phyloP scores from a whole-genome alignment of 257 asterid species.

The Nicotiana attenuata region DNA sequence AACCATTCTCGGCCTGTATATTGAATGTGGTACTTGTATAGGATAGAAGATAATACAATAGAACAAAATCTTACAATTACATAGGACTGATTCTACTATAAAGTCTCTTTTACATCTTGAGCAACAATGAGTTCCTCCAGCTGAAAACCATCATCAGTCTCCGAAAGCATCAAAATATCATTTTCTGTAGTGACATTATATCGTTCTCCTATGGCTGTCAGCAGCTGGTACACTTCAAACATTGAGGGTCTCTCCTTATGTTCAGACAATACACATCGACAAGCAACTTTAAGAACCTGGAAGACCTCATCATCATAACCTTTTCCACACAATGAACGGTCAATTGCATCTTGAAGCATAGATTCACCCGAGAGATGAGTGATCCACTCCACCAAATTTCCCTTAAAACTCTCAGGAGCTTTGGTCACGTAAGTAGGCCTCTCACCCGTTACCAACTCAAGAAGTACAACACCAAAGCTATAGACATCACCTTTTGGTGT shows the following conservation, averaged over 20 bases:
- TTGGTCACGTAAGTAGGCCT: slow-evolving; percentile 43
- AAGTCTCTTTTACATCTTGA: slow-evolving; percentile 25
- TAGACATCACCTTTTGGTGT: slow-evolving; percentile 88
- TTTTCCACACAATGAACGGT: slow-evolving; percentile 43
- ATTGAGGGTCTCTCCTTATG: slow-evolving; percentile 77
- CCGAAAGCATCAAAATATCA: slow-evolving; percentile 46
- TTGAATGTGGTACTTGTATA: neutral
- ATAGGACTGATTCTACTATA: neutral
- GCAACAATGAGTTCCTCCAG: slow-evolving; percentile 74
- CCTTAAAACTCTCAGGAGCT: slow-evolving; percentile 69
- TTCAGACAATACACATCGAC: slow-evolving; percentile 58
- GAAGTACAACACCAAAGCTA: slow-evolving; percentile 80
- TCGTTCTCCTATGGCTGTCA: slow-evolving; percentile 60
- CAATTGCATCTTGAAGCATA: slow-evolving; percentile 62
- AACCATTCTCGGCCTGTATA: neutral
- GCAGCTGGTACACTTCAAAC: slow-evolving; percentile 80
- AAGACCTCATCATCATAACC: slow-evolving; percentile 58
- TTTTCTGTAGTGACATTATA: slow-evolving; percentile 55
- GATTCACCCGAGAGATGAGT: slow-evolving; percentile 47
- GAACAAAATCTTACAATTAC: neutral
- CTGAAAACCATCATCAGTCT: slow-evolving; percentile 32
- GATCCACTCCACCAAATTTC: slow-evolving; percentile 73
- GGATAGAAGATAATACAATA: neutral
- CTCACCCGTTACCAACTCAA: slow-evolving; percentile 72
- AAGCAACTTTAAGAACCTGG: slow-evolving; percentile 77